Base-by-base conservation (phyloP, 2,329 filamentous ascomycete species). In the Xylariaceae sp. region DNA sequence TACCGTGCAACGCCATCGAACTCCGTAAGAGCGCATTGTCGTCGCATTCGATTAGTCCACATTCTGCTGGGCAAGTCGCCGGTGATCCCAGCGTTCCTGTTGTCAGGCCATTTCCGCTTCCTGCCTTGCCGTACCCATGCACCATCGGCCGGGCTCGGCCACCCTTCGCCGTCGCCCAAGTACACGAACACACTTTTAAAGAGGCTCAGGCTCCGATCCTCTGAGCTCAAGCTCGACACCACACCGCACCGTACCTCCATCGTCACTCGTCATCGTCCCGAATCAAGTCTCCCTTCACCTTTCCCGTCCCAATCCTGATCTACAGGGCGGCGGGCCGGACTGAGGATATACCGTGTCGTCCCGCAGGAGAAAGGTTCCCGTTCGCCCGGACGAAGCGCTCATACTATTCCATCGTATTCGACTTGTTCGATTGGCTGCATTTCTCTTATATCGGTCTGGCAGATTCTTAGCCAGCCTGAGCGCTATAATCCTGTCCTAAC, bases 111-210 rank as follows among this genome's bases (percentile, higher is more conserved):
- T 12, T 23, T 23, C 21, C 21, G 21, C 21, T 23, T 23, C 21
- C 21, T 23, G 7, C 21, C 21, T 23, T 23, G 21, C 12, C 12
- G 21, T 23, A 8, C 21, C 21, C n/a, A n/a, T 44, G 37, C 38
- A 50, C 38, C 39, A 17, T 52, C 51, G 51, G 51, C 49, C 51
- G 51, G 49, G 50, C 43, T 53, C 51, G 51, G 49, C 51, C 50
- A 51, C 45, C 43, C 46, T 45, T 27, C 35, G 45, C 43, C 46
- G 46, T 37, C 39, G 17, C 31, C 32, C 35, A 18, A 44, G 18
- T 22, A 18, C 29, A 26, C 24, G n/a, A 12, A 13, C 24, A 26
- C 24, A n/a, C n/a, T n/a, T 26, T 26, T 26, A 26, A 26, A 26
- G 24, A 26, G 12, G 12, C 24, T 26, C 12, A 26, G 5, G 6